Conservation (phyloP, 202 grass and related monocot genomes). For the Hordeum pubiflorum region DNA sequence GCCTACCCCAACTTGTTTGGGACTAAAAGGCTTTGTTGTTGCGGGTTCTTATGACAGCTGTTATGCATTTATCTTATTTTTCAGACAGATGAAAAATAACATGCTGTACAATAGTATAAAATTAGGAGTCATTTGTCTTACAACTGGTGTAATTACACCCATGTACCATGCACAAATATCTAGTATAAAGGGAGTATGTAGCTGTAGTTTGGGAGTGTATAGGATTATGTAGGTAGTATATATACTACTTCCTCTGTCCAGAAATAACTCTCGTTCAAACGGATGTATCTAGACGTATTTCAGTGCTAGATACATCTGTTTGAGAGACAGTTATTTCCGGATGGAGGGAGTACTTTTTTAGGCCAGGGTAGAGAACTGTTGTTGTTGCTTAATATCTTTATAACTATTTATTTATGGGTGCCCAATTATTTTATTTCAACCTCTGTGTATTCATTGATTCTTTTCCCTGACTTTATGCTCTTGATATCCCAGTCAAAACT, state of each 20-base stretch:
- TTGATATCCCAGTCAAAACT: slow-evolving; percentile 63
- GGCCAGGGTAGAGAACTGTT: not conserved
- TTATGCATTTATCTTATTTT: slow-evolving; percentile 8
- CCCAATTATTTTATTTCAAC: slow-evolving; percentile 3
- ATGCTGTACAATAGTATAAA: not conserved
- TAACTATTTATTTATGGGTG: not conserved
- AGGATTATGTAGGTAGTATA: not conserved
- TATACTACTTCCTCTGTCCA: not conserved
- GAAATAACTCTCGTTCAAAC: no score
- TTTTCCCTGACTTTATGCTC: slow-evolving; percentile 30
- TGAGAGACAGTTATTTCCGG: no score
- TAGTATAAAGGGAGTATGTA: not conserved
- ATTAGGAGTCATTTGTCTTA: not conserved
- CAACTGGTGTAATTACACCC: not conserved
- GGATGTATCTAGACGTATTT: no score
- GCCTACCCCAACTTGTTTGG: no score
- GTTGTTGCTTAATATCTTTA: slow-evolving; percentile 5
- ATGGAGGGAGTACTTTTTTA: not conserved
- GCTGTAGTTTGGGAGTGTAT: not conserved
- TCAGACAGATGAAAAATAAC: not conserved
- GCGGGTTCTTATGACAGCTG: not conserved
- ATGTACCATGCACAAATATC: not conserved
- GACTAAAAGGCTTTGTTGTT: no score
- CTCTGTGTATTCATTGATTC: not conserved
- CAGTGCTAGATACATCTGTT: no score